These are phyloP conservation scores for Phaseolus coccineus DNA, from an alignment of 331 rosid genomes.

Conservation along the genomic window DNA sequence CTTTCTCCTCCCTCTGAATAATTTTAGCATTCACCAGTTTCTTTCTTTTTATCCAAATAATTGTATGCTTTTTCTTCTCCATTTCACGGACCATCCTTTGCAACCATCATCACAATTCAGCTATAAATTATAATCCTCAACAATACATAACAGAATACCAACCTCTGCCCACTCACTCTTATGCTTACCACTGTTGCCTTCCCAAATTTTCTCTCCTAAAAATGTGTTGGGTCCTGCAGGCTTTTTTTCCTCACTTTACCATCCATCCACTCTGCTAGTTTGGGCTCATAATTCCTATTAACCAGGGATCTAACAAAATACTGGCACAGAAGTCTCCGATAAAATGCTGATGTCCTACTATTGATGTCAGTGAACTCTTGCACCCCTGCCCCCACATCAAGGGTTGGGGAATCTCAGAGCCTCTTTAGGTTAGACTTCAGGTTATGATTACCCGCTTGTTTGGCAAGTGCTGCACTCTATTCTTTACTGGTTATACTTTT, in stretches of 20 bases:
- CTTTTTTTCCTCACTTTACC: not conserved
- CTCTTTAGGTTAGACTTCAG: not conserved
- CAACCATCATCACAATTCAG: not conserved
- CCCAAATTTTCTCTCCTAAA: not conserved
- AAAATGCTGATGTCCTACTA: conserved; percentile 7
- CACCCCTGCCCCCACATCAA: not conserved
- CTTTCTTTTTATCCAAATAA: not conserved
- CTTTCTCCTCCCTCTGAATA: not conserved
- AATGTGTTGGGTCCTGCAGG: not conserved
- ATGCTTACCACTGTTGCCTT: not conserved
- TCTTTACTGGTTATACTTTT: not conserved
- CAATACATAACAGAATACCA: not conserved
- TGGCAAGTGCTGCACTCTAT: not conserved
- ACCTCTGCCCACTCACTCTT: not conserved
- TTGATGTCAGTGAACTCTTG: not conserved
- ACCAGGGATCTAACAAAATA: not conserved
- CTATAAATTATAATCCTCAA: not conserved
- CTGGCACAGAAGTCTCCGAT: not conserved
- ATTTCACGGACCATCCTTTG: not conserved
- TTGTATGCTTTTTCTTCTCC: not conserved
- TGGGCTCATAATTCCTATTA: not conserved
- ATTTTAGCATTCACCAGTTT: not conserved
- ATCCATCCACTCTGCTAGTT: not conserved
- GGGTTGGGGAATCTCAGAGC: not conserved
- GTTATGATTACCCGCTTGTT: not conserved